phyloP scores from a whole-genome alignment of 345 rosid genomes.

The Draba incana region DNA sequence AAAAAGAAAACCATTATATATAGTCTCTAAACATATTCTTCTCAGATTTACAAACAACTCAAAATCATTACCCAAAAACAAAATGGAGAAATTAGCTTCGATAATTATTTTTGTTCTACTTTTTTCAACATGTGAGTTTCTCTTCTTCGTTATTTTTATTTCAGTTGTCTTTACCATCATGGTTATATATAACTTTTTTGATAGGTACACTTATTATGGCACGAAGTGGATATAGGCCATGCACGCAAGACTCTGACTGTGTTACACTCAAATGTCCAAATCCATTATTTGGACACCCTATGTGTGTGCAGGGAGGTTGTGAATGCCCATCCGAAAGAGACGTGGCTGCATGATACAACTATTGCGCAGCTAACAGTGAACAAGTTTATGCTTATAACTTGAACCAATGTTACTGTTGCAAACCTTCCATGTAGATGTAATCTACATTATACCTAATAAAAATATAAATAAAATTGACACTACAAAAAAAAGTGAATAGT shows the following conservation, averaged over 20 bases:
- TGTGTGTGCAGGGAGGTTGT: background rate
- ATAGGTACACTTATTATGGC: slow-evolving; percentile 26
- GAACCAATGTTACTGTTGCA: slow-evolving; percentile 21
- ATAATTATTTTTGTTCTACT: slow-evolving; percentile 24
- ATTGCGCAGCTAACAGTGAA: slow-evolving; percentile 3
- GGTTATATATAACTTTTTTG: background rate
- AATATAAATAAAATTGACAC: too few relatives aligned
- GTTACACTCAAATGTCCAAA: slow-evolving; percentile 15
- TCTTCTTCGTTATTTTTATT: background rate
- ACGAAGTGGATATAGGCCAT: slow-evolving; percentile 11
- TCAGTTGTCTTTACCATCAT: background rate
- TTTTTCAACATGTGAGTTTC: slow-evolving; percentile 25
- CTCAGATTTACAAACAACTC: too few relatives aligned
- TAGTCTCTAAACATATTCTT: too few relatives aligned
- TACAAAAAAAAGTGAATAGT: too few relatives aligned
- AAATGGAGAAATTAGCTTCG: slow-evolving; percentile 22
- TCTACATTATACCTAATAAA: too few relatives aligned
- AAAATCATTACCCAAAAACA: too few relatives aligned
- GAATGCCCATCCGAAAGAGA: slow-evolving; percentile 7
- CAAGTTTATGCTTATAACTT: slow-evolving; percentile 1
- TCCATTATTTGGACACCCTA: slow-evolving; percentile 4
- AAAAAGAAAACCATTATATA: too few relatives aligned
- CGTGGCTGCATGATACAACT: background rate
- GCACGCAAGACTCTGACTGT: slow-evolving; percentile 8
- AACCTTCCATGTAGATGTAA: slow-evolving; percentile 13